Evolutionary conservation across 139 green algal species (phyloP).

Genomic region (Tetratostichococcus sp.): DNA sequence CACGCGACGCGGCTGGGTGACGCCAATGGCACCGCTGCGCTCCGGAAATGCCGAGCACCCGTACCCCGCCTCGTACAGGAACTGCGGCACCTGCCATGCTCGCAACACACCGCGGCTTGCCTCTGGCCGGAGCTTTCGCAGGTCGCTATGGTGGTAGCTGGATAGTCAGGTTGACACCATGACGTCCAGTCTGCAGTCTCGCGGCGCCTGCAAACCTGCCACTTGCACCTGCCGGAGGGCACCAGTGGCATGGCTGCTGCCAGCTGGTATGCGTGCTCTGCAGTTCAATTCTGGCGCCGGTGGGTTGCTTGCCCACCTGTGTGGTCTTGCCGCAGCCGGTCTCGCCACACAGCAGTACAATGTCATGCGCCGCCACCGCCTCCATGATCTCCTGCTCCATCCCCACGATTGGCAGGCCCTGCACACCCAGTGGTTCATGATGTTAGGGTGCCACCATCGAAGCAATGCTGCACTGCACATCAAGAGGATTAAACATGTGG

Average conservation of each 20-base stretch:
- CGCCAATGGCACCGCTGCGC: conserved; percentile 50
- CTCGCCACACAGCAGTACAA: conserved; percentile 85
- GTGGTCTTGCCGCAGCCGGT: conserved; percentile 94
- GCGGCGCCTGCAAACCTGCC: no score
- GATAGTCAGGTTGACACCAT: no score
- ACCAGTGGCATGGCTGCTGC: no score
- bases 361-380: conserved; percentile 56
- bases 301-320: conserved; percentile 49
- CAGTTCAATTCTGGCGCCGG: no score
- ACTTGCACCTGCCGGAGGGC: no score
- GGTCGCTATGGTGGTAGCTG: no score
- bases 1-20: conserved; percentile 90
- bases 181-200: no score
- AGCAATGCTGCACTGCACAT: not conserved
- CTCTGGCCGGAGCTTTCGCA: no score
- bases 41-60: conserved; percentile 69
- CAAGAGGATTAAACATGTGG: no score
- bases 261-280: no score
- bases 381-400: conserved; percentile 95
- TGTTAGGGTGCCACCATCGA: not conserved
- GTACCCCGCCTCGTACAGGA: conserved; percentile 91
- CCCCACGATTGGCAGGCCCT: conserved; percentile 76
- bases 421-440: no score
- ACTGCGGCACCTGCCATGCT: conserved; percentile 82
- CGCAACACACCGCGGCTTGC: not conserved